Base-by-base conservation (phyloP, 2,329 filamentous ascomycete genomes). In the Fusarium domesticum region DNA sequence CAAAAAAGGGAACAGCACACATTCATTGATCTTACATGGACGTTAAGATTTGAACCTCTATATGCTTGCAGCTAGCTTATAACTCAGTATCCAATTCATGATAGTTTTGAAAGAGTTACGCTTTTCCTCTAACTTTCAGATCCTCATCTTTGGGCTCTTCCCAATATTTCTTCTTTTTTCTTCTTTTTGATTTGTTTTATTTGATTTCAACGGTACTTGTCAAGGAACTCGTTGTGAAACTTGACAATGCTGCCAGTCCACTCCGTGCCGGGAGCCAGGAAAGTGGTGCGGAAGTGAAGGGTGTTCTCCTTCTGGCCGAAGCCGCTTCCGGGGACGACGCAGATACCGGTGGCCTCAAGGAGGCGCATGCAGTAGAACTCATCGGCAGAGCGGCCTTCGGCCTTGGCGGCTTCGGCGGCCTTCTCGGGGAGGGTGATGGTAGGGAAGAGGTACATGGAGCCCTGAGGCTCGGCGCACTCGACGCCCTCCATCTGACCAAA, bases 371-470 rank as follows among this genome's bases (percentile, higher is more conserved):
- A 90, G 77, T 98, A 98, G 73, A 95, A 96, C 69, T 97, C 92
- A 61, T 98, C 93, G 2, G 92, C 72, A 11, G 77, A 74, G 62
- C 87, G 86, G 59, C 82, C 83, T 66, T 90, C 87, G 50, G 84
- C 72, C 61, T 75, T 68, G 28, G 93, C 93, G 14, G 87, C 88
- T 54, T 85, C 84, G 50, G 84, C 70, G 32, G 90, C 93, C 71
- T 88, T 89, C 18, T 71, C 58, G 2, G 93, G 81, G 18, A 98
- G 75, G 25, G 75, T 82, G 71, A 98, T 95, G 58, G 89, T 93
- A 18, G 93, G 93, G 81, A 97, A 98, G 61, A 98, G 86, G 74
- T 98, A 98, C 93, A 98, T 98, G 65, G 87, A 85, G 48, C 93
- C 93, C 78, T 96, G 87, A 43, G 93, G 93, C 57, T 83, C 78